phyloP scores from a whole-genome alignment of 225 moss, liverwort and hornwort species.

The Sphagnum contortum region DNA sequence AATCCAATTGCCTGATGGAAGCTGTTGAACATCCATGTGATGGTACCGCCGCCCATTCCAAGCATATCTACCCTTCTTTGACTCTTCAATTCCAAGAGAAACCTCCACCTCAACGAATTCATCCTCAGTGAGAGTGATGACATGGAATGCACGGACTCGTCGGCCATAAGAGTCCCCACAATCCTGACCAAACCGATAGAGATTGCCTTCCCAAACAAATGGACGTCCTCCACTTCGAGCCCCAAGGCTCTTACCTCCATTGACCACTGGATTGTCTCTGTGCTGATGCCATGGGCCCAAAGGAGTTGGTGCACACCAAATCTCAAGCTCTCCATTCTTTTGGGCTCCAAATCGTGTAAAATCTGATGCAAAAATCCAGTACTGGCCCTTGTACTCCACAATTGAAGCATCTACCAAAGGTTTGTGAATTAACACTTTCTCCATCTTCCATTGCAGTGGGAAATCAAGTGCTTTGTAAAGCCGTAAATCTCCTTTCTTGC shows the following conservation, averaged over 20 bases:
- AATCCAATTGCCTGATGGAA: conserved; percentile 79
- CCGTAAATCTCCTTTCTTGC: conserved; percentile 55
- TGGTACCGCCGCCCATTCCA: conserved; percentile 90
- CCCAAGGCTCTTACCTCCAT: conserved; percentile 51
- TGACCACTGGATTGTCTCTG: conserved; percentile 49
- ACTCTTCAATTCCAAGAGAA: conserved; percentile 48
- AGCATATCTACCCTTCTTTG: conserved; percentile 64
- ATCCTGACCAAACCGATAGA: conserved; percentile 85
- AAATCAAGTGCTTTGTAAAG: conserved; percentile 64
- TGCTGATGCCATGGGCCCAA: conserved; percentile 80
- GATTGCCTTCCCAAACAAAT: conserved; percentile 54
- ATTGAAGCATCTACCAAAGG: conserved; percentile 90
- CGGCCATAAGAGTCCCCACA: conserved; percentile 83
- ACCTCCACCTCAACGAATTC: conserved; percentile 69
- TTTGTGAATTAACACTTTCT: conserved; percentile 50
- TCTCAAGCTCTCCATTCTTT: conserved; percentile 84
- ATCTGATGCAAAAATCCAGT: conserved; percentile 83
- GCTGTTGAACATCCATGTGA: conserved; percentile 71
- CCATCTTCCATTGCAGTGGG: conserved; percentile 62
- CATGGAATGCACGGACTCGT: conserved; percentile 64
- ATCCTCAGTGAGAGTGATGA: conserved; percentile 35
- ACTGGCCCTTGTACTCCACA: conserved; percentile 42
- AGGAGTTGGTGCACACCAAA: conserved; percentile 67
- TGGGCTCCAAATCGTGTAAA: conserved; percentile 40
- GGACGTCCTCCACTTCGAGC: conserved; percentile 76